Percentiles rank a stretch among this genome's conserved stretches.
These are phyloP conservation scores for Aspergillus udagawae DNA, from an alignment of 2,329 filamentous ascomycete genomes.

Conservation along the genomic window DNA sequence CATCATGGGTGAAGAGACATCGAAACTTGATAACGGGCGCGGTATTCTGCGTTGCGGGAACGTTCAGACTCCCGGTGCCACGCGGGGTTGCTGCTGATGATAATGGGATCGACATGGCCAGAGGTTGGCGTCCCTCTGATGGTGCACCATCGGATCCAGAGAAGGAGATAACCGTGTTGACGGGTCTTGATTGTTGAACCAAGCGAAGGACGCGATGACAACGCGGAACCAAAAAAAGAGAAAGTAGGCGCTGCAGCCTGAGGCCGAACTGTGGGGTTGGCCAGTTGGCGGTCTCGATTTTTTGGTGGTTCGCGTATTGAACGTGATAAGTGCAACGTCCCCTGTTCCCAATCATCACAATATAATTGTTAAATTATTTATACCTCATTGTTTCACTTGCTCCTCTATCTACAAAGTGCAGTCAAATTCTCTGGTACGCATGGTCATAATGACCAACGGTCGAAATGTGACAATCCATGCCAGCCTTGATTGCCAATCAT, in stretches of 20 bases:
- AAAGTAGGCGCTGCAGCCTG: neutral
- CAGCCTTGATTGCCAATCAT: neutral
- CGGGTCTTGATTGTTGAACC: neutral
- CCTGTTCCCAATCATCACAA: too few species aligned
- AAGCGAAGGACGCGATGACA: neutral
- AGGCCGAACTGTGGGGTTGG: neutral
- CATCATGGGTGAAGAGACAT: conserved; percentile 82
- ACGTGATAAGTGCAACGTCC: neutral
- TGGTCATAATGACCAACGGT: too few species aligned
- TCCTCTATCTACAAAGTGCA: too few species aligned
- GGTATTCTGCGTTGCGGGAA: conserved; percentile 57
- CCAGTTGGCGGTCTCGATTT: neutral
- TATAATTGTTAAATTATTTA: too few species aligned
- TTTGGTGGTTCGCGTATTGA: neutral
- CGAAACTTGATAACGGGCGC: conserved; percentile 76
- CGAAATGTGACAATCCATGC: too few species aligned
- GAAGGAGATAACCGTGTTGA: neutral
- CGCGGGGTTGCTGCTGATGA: conserved; percentile 20
- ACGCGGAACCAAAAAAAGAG: neutral
- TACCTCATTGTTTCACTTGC: too few species aligned
- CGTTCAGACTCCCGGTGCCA: conserved; percentile 31
- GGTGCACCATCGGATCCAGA: conserved; percentile 8
- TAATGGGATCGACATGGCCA: conserved; percentile 21
- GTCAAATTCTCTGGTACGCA: too few species aligned
- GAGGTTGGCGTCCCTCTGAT: conserved; percentile 6